Evolutionary conservation across 2,329 filamentous ascomycete species (phyloP), one percentile per base, ranked within the genome.

Genomic region (Colletotrichum musae): DNA sequence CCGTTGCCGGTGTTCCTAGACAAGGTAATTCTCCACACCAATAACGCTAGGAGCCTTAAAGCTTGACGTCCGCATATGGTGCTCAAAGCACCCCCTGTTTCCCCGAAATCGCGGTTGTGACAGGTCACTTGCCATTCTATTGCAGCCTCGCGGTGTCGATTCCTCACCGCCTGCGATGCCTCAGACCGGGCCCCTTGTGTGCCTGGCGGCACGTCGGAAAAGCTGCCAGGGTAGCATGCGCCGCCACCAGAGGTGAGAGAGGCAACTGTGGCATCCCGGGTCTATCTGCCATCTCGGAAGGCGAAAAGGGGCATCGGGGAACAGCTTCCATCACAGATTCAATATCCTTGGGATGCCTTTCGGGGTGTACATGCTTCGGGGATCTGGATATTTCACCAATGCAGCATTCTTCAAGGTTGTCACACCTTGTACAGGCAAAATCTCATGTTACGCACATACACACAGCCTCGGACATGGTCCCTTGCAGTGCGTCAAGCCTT

Each of bases 41-140:
- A 66, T 67, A 57, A 57, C 56, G 63, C 36, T 61, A 66, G 56
- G 64, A 60, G 62, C 56, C 63, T 70, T 60, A 70, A 70, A 70
- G 67, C 67, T 70, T 67, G 67, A 21, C 45, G 24, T 48, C 41
- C 47, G 41, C 13, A 52, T 45, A 52, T 43, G 50, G 51, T 26
- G 18, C 39, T 28, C 41, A 18, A 41, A 39, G 21, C 18, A 43
- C 62, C 58, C 13, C 28, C 16, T 50, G 54, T 56, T 57, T 50
- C 52, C 67, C 57, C 62, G 45, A 57, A 52, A 52, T 57, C 32
- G 43, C 45, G 18, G 60, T 61, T 62, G 21, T 70, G 67, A 70
- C 36, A 67, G 13, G 57, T 70, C 67, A 61, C 67, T 39, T 61
- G 60, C 66, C 61, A 66, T 36, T 36, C 28, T 39, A 51, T 59